A percentile compares a stretch with the other conserved stretches of the same genome.
These are phyloP conservation scores for Marasmius oreades DNA, from an alignment of 1,284 basidiomycete species.

Conservation along the genomic window DNA sequence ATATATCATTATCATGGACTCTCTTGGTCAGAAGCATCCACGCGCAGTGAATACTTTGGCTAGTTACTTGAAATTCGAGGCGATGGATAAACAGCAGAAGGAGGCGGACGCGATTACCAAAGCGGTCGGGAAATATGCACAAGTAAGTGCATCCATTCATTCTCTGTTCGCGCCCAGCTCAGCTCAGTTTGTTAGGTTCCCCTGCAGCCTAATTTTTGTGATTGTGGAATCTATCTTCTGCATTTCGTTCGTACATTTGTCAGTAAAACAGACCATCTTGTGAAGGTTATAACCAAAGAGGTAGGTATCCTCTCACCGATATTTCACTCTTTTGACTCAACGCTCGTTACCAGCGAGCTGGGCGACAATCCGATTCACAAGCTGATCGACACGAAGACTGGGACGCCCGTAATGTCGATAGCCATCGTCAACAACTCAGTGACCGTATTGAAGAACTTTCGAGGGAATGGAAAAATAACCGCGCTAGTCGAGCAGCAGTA, in stretches of 20 bases:
- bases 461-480: constrained; percentile 38
- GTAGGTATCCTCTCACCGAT: constrained; percentile 31
- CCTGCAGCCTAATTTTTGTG: constrained; percentile 78
- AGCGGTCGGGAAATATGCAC: constrained; percentile 42
- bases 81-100: constrained; percentile 63
- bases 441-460: constrained; percentile 34
- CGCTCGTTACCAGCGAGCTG: constrained; percentile 19
- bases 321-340: background rate
- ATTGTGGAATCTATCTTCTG: constrained; percentile 84
- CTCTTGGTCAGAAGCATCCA: constrained; percentile 69
- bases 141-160: constrained; percentile 31
- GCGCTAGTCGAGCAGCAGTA: constrained; percentile 31
- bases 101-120: constrained; percentile 38
- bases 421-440: constrained; percentile 32
- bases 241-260: constrained; percentile 78
- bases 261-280: constrained; percentile 44
- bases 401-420: constrained; percentile 36
- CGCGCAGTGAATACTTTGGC: constrained; percentile 60
- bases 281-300: constrained; percentile 35
- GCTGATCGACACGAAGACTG: constrained; percentile 43
- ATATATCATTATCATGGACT: constrained; percentile 85
- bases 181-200: constrained; percentile 52
- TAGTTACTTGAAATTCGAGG: constrained; percentile 77
- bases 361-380: constrained; percentile 22
- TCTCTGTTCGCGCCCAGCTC: constrained; percentile 3